phyloP scores from a whole-genome alignment of 2,329 filamentous ascomycete genomes.

The Pyrenophora tritici-repentis region DNA sequence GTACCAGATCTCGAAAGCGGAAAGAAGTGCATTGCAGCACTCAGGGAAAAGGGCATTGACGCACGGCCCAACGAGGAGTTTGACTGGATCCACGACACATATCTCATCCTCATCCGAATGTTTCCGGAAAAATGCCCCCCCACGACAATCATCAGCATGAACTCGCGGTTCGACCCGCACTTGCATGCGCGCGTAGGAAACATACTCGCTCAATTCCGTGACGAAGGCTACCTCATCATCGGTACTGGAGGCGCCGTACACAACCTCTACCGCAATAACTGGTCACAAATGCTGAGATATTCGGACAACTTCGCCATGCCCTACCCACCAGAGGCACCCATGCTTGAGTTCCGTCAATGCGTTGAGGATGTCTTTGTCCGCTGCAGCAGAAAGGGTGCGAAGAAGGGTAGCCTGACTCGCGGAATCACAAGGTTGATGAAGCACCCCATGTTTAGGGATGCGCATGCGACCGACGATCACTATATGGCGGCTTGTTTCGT shows the following conservation, averaged over 20 bases:
- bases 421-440: conserved; percentile 69
- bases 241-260: conserved; percentile 68
- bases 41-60: conserved; percentile 60
- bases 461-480: conserved; percentile 72
- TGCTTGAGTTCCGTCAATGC: conserved; percentile 68
- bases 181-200: conserved; percentile 63
- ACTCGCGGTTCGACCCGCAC: conserved; percentile 61
- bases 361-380: conserved; percentile 64
- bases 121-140: conserved; percentile 69
- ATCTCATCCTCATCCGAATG: conserved; percentile 71
- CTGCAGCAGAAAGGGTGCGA: conserved; percentile 54
- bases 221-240: conserved; percentile 62
- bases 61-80: conserved; percentile 60
- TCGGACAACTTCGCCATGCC: conserved; percentile 66
- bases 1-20: conserved; percentile 63
- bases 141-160: conserved; percentile 64
- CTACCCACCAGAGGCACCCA: conserved; percentile 62
- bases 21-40: conserved; percentile 56
- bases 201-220: conserved; percentile 60
- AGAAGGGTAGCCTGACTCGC: conserved; percentile 54
- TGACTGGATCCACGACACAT: conserved; percentile 76
- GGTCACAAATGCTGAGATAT: conserved; percentile 67
- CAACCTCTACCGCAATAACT: conserved; percentile 71
- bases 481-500: conserved; percentile 70
- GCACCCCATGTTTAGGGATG: conserved; percentile 67